Evolutionary conservation across 2,329 filamentous ascomycete species (phyloP), one percentile per base, ranked within the genome.

Genomic region (Zalaria sp.): DNA sequence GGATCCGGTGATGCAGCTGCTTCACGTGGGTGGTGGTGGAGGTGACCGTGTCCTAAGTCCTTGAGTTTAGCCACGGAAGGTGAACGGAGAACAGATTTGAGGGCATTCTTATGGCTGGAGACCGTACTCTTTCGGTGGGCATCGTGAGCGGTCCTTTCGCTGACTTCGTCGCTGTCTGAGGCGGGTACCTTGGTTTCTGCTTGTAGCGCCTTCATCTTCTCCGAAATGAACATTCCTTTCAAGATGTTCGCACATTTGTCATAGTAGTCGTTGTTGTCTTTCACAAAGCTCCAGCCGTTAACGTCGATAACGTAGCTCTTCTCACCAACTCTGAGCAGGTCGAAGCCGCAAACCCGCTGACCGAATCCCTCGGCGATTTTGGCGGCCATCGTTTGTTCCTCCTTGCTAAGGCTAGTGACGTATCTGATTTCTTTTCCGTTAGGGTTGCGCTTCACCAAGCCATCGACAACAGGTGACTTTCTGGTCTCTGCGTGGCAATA

Each of bases 251-350:
- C 79, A 51, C 82, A 91, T 55, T 86, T 85, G 55, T 96, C 84
- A 59, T 98, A 98, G 61, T 98, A 98, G 46, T 93, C 88, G 47
- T 95, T 89, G 54, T 98, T 98, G 60, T 98, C 93, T 60, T 98
- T 98, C 60, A 98, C 91, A 55, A 98, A 98, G 57, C 89, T 96
- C 93, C 93, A 98, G 8, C 91, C 91, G 59, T 98, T 98, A 52
- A 98, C 91, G 54, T 98, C 91, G 51, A 98, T 98, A 38, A 98
- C 91, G 62, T 86, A 98, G 58, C 89, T 96, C 59, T 85, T 85
- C 10, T 87, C 85, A 39, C 78, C 80, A 8, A 88, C 86, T 27
- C 93, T 80, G 43, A 98, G 69, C 46, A 98, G 71, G 58, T 98
- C 91, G 54, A 98, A 98, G 0, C 91, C 91, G 57, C 91, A 98